Evolutionary conservation across 2,329 filamentous ascomycete genomes (phyloP), one percentile per base, ranked within the genome.

Genomic region (Exophiala sp.): DNA sequence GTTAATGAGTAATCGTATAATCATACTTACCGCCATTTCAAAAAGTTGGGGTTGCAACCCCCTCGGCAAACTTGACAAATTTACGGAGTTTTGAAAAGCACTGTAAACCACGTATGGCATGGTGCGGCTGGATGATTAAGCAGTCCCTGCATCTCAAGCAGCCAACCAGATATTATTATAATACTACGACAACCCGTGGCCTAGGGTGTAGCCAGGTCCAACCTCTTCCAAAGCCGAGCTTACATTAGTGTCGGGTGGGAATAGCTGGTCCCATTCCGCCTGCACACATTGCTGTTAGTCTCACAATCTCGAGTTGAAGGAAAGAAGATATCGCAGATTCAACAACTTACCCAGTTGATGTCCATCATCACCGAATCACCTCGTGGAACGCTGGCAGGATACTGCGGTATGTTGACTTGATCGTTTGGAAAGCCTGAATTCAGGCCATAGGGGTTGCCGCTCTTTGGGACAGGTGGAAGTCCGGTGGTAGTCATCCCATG

Each of bases 311-410:
- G 16, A 18, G 16, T 18, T 18, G 16, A 18, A 18, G n/a, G 50
- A 9, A 29, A 12, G 10, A 14, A 39, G n/a, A 41, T 14, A 41
- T 24, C 4, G 8, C 24, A 14, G 21, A 43, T n/a, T 32, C 29
- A 5, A n/a, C 20, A 9, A 75, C 81, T 72, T 69, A 86, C 84
- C 84, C 84, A 87, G 61, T 88, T 83, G 59, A 87, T 81, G 52
- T 82, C 80, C 38, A 82, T 65, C 67, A 75, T 71, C 54, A 70
- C 59, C 21, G 69, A 50, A 60, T 66, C 54, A 50, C 65, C 60
- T 57, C 64, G 43, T n/a, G 39, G 32, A 18, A n/a, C 12, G 16
- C 36, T 50, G 3, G 50, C 24, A 6, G 51, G 58, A 5, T 51
- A 48, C 39, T 60, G 57, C 3, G 57, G 57, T 16, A 60, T 55